phyloP scores from a whole-genome alignment of 2,329 filamentous ascomycete species.

The Elsinoe arachidis region DNA sequence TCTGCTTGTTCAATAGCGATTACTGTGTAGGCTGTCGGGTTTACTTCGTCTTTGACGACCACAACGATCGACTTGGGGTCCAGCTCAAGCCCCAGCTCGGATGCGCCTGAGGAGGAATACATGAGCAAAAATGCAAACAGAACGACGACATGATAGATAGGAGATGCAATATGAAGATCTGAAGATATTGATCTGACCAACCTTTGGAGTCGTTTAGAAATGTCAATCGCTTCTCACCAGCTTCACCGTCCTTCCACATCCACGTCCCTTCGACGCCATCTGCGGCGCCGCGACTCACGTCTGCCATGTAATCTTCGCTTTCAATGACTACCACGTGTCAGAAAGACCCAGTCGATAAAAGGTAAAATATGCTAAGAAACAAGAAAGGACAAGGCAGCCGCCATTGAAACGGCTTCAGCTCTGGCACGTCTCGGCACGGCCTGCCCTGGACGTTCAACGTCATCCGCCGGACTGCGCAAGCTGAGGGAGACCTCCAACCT shows the following conservation, averaged over 20 bases:
- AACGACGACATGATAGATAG: conserved; percentile 7
- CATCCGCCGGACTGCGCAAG: neutral
- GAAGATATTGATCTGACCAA: conserved; percentile 6
- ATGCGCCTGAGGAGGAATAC: neutral
- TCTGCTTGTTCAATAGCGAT: neutral
- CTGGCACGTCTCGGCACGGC: neutral
- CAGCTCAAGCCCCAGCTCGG: neutral
- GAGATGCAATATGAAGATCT: conserved; percentile 18
- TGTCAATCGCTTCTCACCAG: neutral
- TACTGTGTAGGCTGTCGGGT: conserved; percentile 6
- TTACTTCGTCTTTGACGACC: neutral
- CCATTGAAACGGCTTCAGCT: neutral
- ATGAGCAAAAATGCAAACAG: neutral
- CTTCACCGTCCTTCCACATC: conserved; percentile 3
- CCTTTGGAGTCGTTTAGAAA: neutral
- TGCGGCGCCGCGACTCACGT: neutral
- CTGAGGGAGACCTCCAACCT: neutral
- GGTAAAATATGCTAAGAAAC: neutral
- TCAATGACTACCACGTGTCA: neutral
- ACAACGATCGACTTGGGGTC: neutral
- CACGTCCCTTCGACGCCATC: conserved; percentile 1
- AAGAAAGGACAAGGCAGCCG: neutral
- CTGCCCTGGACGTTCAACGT: neutral
- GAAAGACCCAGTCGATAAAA: neutral
- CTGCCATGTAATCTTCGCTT: neutral